Conservation (phyloP, 2,329 filamentous ascomycete species). For the Lecanoromycetidae sp. region DNA sequence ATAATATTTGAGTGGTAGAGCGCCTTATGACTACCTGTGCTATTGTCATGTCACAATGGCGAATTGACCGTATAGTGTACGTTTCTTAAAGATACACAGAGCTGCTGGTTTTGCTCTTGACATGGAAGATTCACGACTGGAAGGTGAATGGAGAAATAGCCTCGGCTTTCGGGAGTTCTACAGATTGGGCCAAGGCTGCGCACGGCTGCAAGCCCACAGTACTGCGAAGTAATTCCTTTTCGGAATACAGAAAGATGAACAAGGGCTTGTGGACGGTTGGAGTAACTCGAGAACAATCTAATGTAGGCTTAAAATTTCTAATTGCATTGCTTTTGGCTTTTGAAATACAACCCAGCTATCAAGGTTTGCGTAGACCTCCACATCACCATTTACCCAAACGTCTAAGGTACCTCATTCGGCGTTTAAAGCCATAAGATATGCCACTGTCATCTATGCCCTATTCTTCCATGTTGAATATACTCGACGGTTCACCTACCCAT, state of each 20-base stretch:
- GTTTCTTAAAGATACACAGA: neutral
- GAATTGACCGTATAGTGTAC: too few species aligned
- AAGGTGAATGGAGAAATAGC: neutral
- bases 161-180: constrained; percentile 7
- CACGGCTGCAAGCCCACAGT: neutral
- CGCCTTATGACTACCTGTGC: too few species aligned
- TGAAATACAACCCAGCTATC: neutral
- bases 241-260: neutral
- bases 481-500: constrained; percentile 11
- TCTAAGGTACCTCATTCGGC: too few species aligned
- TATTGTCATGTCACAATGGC: too few species aligned
- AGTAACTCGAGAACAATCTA: too few species aligned
- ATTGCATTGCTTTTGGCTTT: neutral
- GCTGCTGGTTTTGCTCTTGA: neutral
- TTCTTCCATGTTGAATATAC: constrained; percentile 8
- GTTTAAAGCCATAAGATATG: too few species aligned
- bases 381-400: neutral
- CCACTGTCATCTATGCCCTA: too few species aligned
- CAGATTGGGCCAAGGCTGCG: neutral
- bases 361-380: too few species aligned
- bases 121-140: neutral
- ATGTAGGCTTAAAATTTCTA: too few species aligned
- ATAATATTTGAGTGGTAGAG: neutral
- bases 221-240: neutral
- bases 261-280: too few species aligned